Evolutionary conservation across 352 stramenopile genomes (phyloP).

Genomic region (Plasmopara halstedii): DNA sequence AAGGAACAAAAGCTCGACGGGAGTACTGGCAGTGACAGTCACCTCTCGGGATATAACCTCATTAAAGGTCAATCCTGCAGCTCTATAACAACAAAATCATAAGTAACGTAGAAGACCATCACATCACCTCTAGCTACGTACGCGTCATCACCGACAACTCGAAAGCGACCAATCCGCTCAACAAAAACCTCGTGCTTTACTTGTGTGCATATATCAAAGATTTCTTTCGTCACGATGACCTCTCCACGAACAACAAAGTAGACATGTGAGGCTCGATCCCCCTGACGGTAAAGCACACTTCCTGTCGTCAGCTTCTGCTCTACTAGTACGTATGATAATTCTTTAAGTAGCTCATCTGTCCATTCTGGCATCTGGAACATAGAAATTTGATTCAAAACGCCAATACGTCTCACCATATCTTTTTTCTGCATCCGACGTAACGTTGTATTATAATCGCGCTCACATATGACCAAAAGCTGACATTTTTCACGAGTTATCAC

Average conservation of each 20-base stretch:
- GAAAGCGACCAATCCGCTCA: conserved; percentile 47
- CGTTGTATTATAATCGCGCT: conserved; percentile 68
- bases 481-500: conserved; percentile 54
- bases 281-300: conserved; percentile 44
- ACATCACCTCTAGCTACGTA: conserved; percentile 20
- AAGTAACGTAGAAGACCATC: not conserved
- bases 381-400: conserved; percentile 51
- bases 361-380: conserved; percentile 73
- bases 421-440: conserved; percentile 64
- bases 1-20: conserved; percentile 56
- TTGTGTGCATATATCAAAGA: conserved; percentile 30
- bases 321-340: conserved; percentile 64
- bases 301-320: conserved; percentile 49
- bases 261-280: conserved; percentile 50
- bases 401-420: conserved; percentile 49
- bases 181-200: conserved; percentile 37
- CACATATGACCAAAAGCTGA: conserved; percentile 61
- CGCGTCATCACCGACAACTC: conserved; percentile 63
- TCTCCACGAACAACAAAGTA: conserved; percentile 72
- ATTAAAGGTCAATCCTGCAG: conserved; percentile 54
- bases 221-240: conserved; percentile 42
- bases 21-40: conserved; percentile 54
- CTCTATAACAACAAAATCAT: conserved; percentile 27
- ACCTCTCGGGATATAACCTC: conserved; percentile 54
- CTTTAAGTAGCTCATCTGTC: conserved; percentile 58